phyloP scores from a whole-genome alignment of 768 basidiomycete species.

The Naganishia vaughanmartiniae region DNA sequence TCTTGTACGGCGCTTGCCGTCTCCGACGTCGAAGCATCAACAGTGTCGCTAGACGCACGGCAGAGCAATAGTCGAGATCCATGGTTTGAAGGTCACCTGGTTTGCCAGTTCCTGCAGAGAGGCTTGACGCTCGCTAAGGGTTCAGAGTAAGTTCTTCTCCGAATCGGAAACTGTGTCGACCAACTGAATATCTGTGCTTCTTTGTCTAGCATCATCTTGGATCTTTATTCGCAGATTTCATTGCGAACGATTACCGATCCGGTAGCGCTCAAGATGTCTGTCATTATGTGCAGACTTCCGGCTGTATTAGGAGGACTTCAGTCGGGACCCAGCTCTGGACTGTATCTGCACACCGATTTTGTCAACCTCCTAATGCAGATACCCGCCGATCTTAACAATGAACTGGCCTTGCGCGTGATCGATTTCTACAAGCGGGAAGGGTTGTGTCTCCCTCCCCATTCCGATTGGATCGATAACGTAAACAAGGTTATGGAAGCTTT shows the following conservation, averaged over 20 bases:
- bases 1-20: constrained; percentile 23
- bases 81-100: constrained; percentile 43
- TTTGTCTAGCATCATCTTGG: background rate
- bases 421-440: constrained; percentile 48
- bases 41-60: constrained; percentile 30
- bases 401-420: constrained; percentile 42
- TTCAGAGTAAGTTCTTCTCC: constrained; percentile 35
- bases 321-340: constrained; percentile 33
- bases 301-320: constrained; percentile 40
- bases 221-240: constrained; percentile 2
- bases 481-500: constrained; percentile 46
- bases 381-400: constrained; percentile 47
- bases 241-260: constrained; percentile 18
- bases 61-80: constrained; percentile 35
- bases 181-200: background rate
- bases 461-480: constrained; percentile 50
- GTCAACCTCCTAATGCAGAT: constrained; percentile 51
- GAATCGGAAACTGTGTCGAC: background rate
- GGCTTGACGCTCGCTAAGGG: constrained; percentile 32
- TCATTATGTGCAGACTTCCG: constrained; percentile 42
- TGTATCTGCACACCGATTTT: constrained; percentile 44
- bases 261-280: constrained; percentile 18
- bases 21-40: constrained; percentile 13
- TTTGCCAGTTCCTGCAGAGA: constrained; percentile 40
- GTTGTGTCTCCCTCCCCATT: constrained; percentile 47